A percentile compares a stretch with the other conserved stretches of the same genome.
Conservation (phyloP, 2,329 filamentous ascomycete genomes). For the Colletotrichum acutatum region DNA sequence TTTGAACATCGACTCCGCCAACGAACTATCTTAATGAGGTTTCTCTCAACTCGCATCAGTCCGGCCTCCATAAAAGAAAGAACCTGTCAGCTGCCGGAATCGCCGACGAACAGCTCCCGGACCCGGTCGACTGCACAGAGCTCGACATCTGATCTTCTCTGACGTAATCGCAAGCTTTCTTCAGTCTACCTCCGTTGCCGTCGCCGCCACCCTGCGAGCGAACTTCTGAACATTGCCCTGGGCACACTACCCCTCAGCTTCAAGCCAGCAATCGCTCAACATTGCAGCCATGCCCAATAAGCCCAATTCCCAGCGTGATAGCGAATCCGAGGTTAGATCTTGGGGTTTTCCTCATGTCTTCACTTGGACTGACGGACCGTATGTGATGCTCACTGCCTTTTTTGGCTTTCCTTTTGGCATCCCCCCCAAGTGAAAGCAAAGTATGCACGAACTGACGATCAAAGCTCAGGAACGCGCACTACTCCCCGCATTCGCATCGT, state of each 20-base stretch:
- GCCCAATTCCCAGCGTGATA: conserved; percentile 52
- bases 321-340: conserved; percentile 70
- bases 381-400: conserved; percentile 46
- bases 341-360: conserved; percentile 79
- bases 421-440: background rate
- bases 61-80: background rate
- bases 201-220: no score
- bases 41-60: background rate
- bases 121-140: conserved; percentile 14
- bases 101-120: conserved; percentile 8
- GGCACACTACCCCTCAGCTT: background rate
- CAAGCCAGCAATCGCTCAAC: background rate
- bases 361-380: conserved; percentile 79
- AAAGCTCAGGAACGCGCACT: conserved; percentile 69
- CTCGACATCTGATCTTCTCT: conserved; percentile 1
- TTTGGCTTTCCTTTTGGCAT: conserved; percentile 3
- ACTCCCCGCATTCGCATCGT: conserved; percentile 73
- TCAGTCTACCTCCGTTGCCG: background rate
- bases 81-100: background rate
- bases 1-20: background rate
- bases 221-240: background rate
- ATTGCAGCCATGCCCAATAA: conserved; percentile 12
- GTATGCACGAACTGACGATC: conserved; percentile 9
- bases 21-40: background rate
- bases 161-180: conserved; percentile 19